Base-by-base conservation (phyloP, 2,329 filamentous ascomycete species). In the Rhynchosporium secalis region DNA sequence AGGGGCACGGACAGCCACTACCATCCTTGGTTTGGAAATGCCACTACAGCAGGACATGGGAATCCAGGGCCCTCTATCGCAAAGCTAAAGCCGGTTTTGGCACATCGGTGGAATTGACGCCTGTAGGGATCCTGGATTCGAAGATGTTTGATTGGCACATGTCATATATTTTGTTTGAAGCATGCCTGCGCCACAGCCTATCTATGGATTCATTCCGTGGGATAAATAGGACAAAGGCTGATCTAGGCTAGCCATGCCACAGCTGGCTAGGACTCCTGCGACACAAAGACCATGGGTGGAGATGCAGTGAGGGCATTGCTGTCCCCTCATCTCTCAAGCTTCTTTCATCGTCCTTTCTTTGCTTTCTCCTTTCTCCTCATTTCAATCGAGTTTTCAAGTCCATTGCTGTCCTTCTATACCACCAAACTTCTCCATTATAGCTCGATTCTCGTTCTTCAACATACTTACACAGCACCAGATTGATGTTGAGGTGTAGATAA, bases 101-200 rank as follows among this genome's bases (percentile, higher is more conserved):
- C 13, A 13, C 8, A 54, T 33, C 51, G 40, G 13, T 40, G 51
- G 51, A 54, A 41, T 41, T 54, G 33, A 36, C 33, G 33, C 33
- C 33, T 36, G 33, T 5, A 36, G 9, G 33, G 38, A 36, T 54
- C 33, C 51, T 12, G 26, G 9, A 10, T 54, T 20, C 15, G 20
- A 33, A 40, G 28, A 3, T 8, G 9, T 26, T 6, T 10, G 26
- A 20, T 40, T 54, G 38, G 51, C 20, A 3, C n/a, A 28, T 15
- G 20, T 3, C 36, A 20, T 36, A 15, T n/a, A 40, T 36, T 47
- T 54, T 40, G n/a, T 6, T 46, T 41, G 38, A 20, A 33, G 10
- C n/a, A 38, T 41, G 33, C 51, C 51, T 54, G 51, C 36, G 51
- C 51, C 51, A 54, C 51, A 54, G 20, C 33, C 51, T 41, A 52